Evolutionary conservation across 441 rosid genomes (phyloP).

Genomic region (Erodium moschatum): DNA sequence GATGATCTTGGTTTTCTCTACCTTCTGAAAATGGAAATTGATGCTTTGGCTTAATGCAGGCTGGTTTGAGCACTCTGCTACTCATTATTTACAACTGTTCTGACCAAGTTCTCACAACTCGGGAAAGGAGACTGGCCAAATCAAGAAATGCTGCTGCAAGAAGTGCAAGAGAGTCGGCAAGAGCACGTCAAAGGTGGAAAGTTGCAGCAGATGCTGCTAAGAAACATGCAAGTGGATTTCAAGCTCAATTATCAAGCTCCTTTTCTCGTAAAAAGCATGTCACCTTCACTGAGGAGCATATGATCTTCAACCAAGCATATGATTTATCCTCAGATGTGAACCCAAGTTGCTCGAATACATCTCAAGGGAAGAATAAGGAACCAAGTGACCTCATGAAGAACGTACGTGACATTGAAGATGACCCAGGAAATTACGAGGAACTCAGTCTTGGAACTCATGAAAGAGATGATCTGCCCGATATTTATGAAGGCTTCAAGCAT

Average conservation of each 20-base stretch:
- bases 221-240: conserved; percentile 59
- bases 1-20: too few relatives aligned
- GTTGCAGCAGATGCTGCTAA: conserved; percentile 75
- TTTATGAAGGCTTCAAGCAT: conserved; percentile 51
- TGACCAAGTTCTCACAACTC: conserved; percentile 82
- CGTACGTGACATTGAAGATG: conserved; percentile 43
- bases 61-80: conserved; percentile 55
- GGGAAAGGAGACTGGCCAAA: conserved; percentile 72
- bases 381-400: conserved; percentile 16
- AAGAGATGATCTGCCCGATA: conserved; percentile 28
- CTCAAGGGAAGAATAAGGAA: conserved; percentile 52
- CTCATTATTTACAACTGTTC: conserved; percentile 86
- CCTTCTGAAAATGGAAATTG: conserved; percentile 12
- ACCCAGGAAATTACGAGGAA: conserved; percentile 34
- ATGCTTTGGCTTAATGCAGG: conserved; percentile 40
- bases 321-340: conserved; percentile 31
- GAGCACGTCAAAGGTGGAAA: conserved; percentile 81
- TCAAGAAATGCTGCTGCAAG: conserved; percentile 83
- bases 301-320: conserved; percentile 40
- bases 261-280: conserved; percentile 58
- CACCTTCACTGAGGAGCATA: conserved; percentile 30
- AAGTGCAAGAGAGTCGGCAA: conserved; percentile 71
- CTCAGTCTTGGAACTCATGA: conserved; percentile 22
- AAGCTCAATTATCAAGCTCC: conserved; percentile 61
- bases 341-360: conserved; percentile 26